A percentile compares a stretch with the other conserved stretches of the same genome.
Conservation (phyloP, 2,329 filamentous ascomycete genomes). For the Diaporthe citriasiana region DNA sequence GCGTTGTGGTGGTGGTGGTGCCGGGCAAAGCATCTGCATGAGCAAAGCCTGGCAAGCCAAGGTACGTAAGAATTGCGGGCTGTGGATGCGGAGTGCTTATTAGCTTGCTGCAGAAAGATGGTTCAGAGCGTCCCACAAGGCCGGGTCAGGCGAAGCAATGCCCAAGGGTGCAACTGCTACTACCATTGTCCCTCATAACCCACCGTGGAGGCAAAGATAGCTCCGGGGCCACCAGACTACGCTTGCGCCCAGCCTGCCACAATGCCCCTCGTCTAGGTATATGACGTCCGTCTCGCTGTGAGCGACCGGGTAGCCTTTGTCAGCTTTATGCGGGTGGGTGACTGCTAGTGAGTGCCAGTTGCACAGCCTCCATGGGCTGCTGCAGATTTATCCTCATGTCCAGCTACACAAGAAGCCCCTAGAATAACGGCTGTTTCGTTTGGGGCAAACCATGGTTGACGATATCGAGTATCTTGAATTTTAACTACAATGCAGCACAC, state of each 20-base stretch:
- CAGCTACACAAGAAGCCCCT: slow-evolving; percentile 11
- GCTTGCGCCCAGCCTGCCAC: background rate
- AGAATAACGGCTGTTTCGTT: background rate
- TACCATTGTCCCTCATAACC: background rate
- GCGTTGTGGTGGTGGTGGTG: slow-evolving; percentile 19
- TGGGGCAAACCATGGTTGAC: background rate
- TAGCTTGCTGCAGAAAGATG: slow-evolving; percentile 30
- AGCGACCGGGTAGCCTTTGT: slow-evolving; percentile 1
- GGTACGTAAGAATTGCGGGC: slow-evolving; percentile 36
- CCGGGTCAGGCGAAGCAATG: slow-evolving; percentile 26
- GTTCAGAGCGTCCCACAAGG: slow-evolving; percentile 26
- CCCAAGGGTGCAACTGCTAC: background rate
- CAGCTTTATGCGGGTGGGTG: slow-evolving; percentile 9
- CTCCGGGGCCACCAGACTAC: background rate
- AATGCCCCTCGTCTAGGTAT: slow-evolving; percentile 27
- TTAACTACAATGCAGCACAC: too few species aligned
- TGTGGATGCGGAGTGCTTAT: slow-evolving; percentile 36
- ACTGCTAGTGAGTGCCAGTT: background rate
- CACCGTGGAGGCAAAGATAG: background rate
- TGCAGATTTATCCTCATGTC: background rate
- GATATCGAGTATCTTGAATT: background rate
- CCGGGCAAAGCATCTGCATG: slow-evolving; percentile 29
- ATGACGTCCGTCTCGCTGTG: slow-evolving; percentile 32
- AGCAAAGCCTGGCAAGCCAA: slow-evolving; percentile 22
- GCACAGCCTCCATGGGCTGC: background rate